Evolutionary conservation across 2,329 filamentous ascomycete genomes (phyloP), one percentile per base, ranked within the genome.

Genomic region (Elsinoe necatrix): DNA sequence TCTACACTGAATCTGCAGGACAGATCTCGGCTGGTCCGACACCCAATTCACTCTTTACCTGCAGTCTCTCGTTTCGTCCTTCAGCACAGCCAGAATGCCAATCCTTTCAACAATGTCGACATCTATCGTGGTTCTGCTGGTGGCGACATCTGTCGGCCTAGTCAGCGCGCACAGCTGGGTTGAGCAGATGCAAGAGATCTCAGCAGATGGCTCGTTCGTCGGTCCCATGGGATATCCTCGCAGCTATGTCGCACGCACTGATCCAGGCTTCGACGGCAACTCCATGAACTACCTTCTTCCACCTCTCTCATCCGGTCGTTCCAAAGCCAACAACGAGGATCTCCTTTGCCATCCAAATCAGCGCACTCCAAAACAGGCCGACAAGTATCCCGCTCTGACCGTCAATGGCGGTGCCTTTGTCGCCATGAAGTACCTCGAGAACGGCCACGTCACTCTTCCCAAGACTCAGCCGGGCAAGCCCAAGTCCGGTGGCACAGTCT

Each of bases 91-190:
- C 29, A 37, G 29, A 18, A 42, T 23, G 11, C 12, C 9, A 8
- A 27, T 18, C 14, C 21, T 35, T 42, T 34, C 34, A 14, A 14
- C 37, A 5, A 42, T 31, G 35, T 55, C 52, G 21, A 35, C 8
- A 8, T 14, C 25, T 11, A 11, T 29, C 8, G 27, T n/a, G 16
- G 25, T 23, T 14, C 7, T 45, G 6, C 21, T 45, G 18, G 18
- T 55, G 16, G 41, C 34, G 11, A 39, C 48, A 23, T 35, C 54
- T 4, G 37, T 54, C 6, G 58, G 54, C 16, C 37, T 37, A 5
- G 48, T 66, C 20, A 58, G 60, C 25, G 84, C 82, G 34, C 92
- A 96, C 72, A 86, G 83, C 16, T 96, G 91, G 91, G 79, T 92
- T 48, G 90, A 96, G 71, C 77, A 85, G 64, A 76, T 92, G 51